Base-by-base conservation (phyloP, 2,329 filamentous ascomycete species). In the Microdochium nivale region DNA sequence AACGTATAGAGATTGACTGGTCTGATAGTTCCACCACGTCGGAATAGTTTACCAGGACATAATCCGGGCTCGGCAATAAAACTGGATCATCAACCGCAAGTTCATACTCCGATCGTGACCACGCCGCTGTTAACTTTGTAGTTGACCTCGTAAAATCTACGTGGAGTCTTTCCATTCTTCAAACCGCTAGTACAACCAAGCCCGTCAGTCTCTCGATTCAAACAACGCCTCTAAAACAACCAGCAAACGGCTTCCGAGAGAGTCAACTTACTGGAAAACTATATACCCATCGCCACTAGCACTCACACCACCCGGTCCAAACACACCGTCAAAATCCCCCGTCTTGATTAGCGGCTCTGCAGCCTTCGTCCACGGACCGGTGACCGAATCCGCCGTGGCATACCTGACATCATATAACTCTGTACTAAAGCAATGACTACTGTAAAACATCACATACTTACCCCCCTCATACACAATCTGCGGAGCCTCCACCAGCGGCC, bases 391-490 rank as follows among this genome's bases (percentile, higher is more conserved):
- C 7, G 35, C 35, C 3, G 71, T 73, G 1, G 74, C 74, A 55
- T 72, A 78, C 16, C 67, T 64, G 5, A 74, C 62, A 56, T 76
- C 71, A 57, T 78, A 78, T 25, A 59, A 53, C 2, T 65, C 59
- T 8, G 68, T 67, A 1, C 67, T 68, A 56, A 62, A 78, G 58
- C 73, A 77, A 49, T 76, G 70, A 11, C 69, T 71, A 44, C 70
- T 74, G 62, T 73, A 79, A 58, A 77, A 77, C 10, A 79, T 60
- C 51, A 72, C 67, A 57, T 79, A 78, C 3, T 66, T 65, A 2
- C 67, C 68, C 16, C 67, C 67, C 3, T 59, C 62, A 4, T 62
- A 62, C 8, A 56, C 50, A 1, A 73, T 62, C 46, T 63, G 67
- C 0, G 76, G 76, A 1, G 75, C 76, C 57, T 78, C 75, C 35